phyloP scores from a whole-genome alignment of 805 yeast genomes.

The Hanseniaspora meyeri region DNA sequence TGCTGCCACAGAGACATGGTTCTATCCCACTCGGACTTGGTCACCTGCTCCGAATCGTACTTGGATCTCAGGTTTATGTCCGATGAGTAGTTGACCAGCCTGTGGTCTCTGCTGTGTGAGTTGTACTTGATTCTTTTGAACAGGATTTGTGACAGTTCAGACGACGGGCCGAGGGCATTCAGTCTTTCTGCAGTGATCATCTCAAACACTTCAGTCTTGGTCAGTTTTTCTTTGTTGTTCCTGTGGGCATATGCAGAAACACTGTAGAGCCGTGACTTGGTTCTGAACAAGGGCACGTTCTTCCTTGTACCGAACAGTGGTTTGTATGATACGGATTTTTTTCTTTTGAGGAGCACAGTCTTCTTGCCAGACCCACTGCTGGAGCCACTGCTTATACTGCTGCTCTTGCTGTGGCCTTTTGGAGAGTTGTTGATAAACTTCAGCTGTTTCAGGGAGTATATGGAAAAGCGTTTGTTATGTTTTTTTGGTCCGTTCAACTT shows the following conservation, averaged over 20 bases:
- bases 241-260: neutral
- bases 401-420: neutral
- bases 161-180: neutral
- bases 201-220: neutral
- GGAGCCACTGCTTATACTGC: neutral
- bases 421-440: neutral
- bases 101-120: neutral
- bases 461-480: neutral
- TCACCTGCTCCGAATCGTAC: neutral
- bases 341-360: neutral
- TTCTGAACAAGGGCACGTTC: slow-evolving; percentile 8
- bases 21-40: neutral
- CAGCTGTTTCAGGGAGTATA: neutral
- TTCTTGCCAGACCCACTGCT: neutral
- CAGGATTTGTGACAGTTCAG: neutral
- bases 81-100: slow-evolving; percentile 6
- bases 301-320: neutral
- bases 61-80: slow-evolving; percentile 3
- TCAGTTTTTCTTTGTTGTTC: neutral
- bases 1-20: neutral
- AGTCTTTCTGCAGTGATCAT: neutral
- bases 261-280: neutral
- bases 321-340: slow-evolving; percentile 5
- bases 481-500: neutral
- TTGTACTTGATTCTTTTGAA: neutral